Percentiles rank a stretch among this genome's conserved stretches.
phyloP scores from a whole-genome alignment of 1,139 yeast genomes.

The Saccharomyces hybrid region DNA sequence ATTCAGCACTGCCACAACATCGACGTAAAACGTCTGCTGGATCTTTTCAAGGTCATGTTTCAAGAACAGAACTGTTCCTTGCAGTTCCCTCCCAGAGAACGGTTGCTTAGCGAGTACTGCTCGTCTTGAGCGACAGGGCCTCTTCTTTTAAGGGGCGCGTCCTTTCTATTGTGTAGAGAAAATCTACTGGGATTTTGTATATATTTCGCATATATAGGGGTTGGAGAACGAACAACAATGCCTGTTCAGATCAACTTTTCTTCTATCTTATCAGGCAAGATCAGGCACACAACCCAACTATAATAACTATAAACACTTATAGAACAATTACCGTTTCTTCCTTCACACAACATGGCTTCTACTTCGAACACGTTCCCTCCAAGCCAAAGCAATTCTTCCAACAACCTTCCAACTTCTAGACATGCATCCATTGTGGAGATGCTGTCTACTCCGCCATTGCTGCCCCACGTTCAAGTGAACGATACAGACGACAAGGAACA shows the following conservation, averaged over 20 bases:
- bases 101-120: constrained; percentile 6
- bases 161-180: background rate
- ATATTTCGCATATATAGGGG: background rate
- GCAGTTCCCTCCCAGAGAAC: constrained; percentile 6
- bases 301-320: background rate
- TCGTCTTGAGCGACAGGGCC: constrained; percentile 1
- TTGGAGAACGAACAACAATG: background rate
- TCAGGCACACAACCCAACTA: background rate
- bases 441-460: constrained; percentile 75
- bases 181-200: background rate
- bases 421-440: constrained; percentile 77
- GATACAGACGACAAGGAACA: constrained; percentile 4
- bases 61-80: background rate
- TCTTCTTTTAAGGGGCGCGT: constrained; percentile 1
- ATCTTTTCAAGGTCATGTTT: constrained; percentile 17
- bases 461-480: constrained; percentile 13
- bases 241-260: background rate
- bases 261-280: background rate
- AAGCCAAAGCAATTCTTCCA: background rate
- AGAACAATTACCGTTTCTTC: background rate
- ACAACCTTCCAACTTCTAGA: constrained; percentile 27
- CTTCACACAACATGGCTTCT: background rate
- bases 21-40: constrained; percentile 16
- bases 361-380: background rate
- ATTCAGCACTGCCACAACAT: constrained; percentile 21